phyloP scores from a whole-genome alignment of 1,139 yeast genomes.

The Scheffersomyces illinoinensis region DNA sequence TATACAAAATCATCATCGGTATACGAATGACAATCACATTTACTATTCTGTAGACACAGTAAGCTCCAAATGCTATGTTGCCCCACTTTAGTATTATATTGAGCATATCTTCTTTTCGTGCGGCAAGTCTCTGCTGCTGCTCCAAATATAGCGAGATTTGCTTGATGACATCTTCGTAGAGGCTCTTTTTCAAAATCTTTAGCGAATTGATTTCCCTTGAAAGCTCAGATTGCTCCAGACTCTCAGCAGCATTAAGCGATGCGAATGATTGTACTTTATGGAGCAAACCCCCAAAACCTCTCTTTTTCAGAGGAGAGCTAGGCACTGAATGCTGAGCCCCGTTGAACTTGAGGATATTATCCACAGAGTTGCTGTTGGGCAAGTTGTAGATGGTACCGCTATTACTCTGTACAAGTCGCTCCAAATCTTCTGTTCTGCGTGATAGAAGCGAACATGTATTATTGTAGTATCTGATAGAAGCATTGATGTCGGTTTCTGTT shows the following conservation, averaged over 20 bases:
- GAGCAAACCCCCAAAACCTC: constrained; percentile 26
- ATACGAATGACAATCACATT: constrained; percentile 45
- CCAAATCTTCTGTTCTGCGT: constrained; percentile 35
- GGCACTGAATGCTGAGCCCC: neutral
- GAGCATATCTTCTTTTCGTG: neutral
- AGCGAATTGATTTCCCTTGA: constrained; percentile 38
- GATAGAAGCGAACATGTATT: constrained; percentile 36
- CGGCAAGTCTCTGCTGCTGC: constrained; percentile 9
- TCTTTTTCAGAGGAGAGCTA: constrained; percentile 8
- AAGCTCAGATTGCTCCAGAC: constrained; percentile 34
- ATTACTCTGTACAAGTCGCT: constrained; percentile 16
- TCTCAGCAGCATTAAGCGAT: constrained; percentile 21
- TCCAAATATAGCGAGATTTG: constrained; percentile 16
- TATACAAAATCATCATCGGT: constrained; percentile 22
- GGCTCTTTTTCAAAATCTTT: constrained; percentile 21
- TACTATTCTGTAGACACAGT: constrained; percentile 64
- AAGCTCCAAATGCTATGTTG: constrained; percentile 48
- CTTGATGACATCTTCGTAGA: constrained; percentile 32
- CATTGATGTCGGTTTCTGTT: constrained; percentile 26
- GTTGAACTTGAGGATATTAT: constrained; percentile 10
- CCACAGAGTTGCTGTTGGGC: constrained; percentile 13
- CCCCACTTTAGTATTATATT: constrained; percentile 8
- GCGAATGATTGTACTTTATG: constrained; percentile 49
- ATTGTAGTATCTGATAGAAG: constrained; percentile 37
- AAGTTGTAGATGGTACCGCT: constrained; percentile 32